A percentile compares a stretch with the other conserved stretches of the same genome.
Evolutionary conservation across 768 basidiomycete species (phyloP).

Genomic region (Phylloporus sp.): DNA sequence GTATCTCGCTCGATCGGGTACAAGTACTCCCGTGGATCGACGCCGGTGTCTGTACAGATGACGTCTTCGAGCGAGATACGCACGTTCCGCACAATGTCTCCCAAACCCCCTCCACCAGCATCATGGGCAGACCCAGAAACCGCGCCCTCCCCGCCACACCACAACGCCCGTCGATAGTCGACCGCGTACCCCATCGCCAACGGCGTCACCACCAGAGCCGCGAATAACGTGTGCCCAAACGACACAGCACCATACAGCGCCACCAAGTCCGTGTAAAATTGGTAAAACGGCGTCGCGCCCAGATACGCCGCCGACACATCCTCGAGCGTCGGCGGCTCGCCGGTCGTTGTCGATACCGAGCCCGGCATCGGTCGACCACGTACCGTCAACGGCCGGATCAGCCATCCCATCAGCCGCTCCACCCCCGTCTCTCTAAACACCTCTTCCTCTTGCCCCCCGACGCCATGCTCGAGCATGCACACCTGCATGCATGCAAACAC

Average conservation of each 20-base stretch:
- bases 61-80: constrained; percentile 48
- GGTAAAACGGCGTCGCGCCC: constrained; percentile 78
- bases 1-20: constrained; percentile 66
- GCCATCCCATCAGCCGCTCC: constrained; percentile 49
- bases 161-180: constrained; percentile 83
- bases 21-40: constrained; percentile 55
- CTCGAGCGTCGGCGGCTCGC: constrained; percentile 40
- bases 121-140: neutral
- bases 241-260: constrained; percentile 90
- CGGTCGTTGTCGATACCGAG: neutral
- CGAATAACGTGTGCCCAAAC: constrained; percentile 76
- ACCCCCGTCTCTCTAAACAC: constrained; percentile 80
- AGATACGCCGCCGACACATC: constrained; percentile 54
- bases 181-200: constrained; percentile 68
- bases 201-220: constrained; percentile 70
- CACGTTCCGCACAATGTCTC: constrained; percentile 49
- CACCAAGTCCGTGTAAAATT: constrained; percentile 90
- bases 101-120: neutral
- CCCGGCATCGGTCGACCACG: neutral
- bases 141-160: constrained; percentile 72
- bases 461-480: constrained; percentile 91
- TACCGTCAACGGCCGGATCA: constrained; percentile 55
- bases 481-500: constrained; percentile 87
- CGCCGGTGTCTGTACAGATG: constrained; percentile 26
- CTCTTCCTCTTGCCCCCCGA: constrained; percentile 40